These are phyloP conservation scores for Cystobasidium tubakii DNA, from an alignment of 768 basidiomycete species.

Conservation along the genomic window DNA sequence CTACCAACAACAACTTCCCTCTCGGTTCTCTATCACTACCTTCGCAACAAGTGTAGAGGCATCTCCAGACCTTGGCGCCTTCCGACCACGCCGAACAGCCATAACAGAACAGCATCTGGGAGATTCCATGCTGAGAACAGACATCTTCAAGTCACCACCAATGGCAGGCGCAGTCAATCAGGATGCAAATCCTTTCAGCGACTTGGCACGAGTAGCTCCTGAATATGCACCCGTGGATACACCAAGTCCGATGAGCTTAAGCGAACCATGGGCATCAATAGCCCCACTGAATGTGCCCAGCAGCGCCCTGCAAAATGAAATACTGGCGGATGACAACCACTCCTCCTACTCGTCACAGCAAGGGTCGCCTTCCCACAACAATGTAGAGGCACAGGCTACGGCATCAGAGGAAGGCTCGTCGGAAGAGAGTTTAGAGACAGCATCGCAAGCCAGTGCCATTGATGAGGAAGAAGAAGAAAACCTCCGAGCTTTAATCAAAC, in stretches of 20 bases:
- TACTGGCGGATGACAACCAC: background rate
- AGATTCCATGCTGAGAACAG: background rate
- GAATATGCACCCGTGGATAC: background rate
- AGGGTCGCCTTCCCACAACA: background rate
- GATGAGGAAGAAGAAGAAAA: conserved; percentile 2
- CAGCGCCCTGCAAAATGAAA: background rate
- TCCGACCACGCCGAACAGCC: background rate
- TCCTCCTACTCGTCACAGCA: background rate
- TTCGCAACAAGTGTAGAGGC: background rate
- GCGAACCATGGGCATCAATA: background rate
- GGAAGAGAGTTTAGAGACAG: background rate
- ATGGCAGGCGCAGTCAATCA: background rate
- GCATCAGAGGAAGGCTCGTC: background rate
- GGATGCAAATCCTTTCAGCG: background rate
- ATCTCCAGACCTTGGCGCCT: background rate
- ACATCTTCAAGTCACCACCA: background rate
- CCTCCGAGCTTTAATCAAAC: background rate
- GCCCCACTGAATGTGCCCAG: background rate
- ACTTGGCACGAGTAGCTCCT: background rate
- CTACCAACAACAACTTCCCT: conserved; percentile 8
- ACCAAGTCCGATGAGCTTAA: background rate
- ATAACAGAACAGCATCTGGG: background rate
- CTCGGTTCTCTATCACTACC: conserved; percentile 22
- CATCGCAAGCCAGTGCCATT: conserved; percentile 4
- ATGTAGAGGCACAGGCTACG: background rate